phyloP scores from a whole-genome alignment of 2,329 filamentous ascomycete genomes.

The Colletotrichum lindemuthianum region DNA sequence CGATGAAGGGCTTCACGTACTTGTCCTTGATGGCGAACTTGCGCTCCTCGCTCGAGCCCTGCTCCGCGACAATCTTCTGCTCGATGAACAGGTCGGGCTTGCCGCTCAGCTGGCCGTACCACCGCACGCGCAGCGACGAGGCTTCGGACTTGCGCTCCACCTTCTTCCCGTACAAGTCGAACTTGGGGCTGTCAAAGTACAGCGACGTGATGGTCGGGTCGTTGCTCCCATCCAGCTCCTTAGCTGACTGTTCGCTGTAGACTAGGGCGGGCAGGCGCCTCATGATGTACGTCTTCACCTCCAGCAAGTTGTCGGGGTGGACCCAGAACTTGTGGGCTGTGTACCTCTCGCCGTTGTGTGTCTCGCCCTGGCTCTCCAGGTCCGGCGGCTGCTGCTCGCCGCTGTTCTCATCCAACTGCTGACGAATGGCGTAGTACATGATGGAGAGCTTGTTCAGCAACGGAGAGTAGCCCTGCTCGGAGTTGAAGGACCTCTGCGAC shows the following conservation, averaged over 20 bases:
- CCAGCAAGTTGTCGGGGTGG: conserved; percentile 92
- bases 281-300: conserved; percentile 95
- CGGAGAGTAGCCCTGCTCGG: conserved; percentile 87
- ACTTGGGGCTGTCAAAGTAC: conserved; percentile 91
- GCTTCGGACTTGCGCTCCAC: conserved; percentile 80
- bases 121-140: conserved; percentile 85
- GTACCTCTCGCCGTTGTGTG: conserved; percentile 76
- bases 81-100: conserved; percentile 86
- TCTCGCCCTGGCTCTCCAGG: conserved; percentile 63
- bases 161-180: conserved; percentile 88
- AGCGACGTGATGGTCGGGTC: conserved; percentile 95
- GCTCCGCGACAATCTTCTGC: conserved; percentile 85
- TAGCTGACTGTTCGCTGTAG: conserved; percentile 88
- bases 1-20: conserved; percentile 87
- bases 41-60: conserved; percentile 80
- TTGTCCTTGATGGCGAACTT: conserved; percentile 92
- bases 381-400: conserved; percentile 52
- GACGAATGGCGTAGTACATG: conserved; percentile 94
- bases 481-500: conserved; percentile 92
- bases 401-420: conserved; percentile 75
- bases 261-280: conserved; percentile 90
- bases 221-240: conserved; percentile 80
- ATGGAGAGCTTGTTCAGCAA: conserved; percentile 90
- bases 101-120: conserved; percentile 86
- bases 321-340: conserved; percentile 97